These are phyloP conservation scores for Hygrophila difformis DNA, from an alignment of 257 asterid species.

Conservation along the genomic window DNA sequence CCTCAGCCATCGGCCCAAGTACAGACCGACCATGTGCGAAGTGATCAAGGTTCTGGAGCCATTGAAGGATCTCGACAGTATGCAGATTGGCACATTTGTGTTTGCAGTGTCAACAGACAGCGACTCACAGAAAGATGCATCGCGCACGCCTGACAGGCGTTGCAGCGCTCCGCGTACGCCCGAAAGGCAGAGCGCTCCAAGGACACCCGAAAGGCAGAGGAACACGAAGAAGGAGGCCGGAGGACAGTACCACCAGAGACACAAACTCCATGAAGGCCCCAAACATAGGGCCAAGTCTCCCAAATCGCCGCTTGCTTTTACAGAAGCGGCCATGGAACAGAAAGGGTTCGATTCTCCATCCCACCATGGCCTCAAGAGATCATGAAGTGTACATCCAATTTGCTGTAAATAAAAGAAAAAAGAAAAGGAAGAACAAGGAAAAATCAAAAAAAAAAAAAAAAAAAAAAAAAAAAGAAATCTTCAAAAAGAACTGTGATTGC, in stretches of 20 bases:
- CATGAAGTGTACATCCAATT: no score
- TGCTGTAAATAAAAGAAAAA: no score
- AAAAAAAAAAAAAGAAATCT: no score
- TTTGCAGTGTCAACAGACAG: slow-evolving; percentile 45
- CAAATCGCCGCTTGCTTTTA: slow-evolving; percentile 27
- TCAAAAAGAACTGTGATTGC: no score
- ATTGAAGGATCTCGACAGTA: slow-evolving; percentile 34
- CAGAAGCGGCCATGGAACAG: slow-evolving; percentile 24
- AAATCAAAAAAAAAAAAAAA: no score
- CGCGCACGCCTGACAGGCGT: no score
- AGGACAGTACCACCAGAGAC: slow-evolving; percentile 24
- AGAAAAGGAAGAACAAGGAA: no score
- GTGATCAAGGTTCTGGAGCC: slow-evolving; percentile 49
- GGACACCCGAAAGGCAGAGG: slow-evolving; percentile 5
- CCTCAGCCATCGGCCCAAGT: slow-evolving; percentile 69
- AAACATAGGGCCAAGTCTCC: slow-evolving; percentile 29
- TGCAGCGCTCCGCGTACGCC: no score
- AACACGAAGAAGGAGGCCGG: slow-evolving; percentile 18
- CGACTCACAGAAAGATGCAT: slow-evolving; percentile 18
- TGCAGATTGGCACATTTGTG: slow-evolving; percentile 49
- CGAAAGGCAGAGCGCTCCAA: no score
- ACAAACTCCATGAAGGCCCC: slow-evolving; percentile 22
- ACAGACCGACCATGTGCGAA: slow-evolving; percentile 50
- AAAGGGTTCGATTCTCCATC: slow-evolving; percentile 31
- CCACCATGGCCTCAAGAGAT: slow-evolving; percentile 23